Evolutionary conservation across 169 alveolate species (phyloP).

Genomic region (Plasmodium ovale): DNA sequence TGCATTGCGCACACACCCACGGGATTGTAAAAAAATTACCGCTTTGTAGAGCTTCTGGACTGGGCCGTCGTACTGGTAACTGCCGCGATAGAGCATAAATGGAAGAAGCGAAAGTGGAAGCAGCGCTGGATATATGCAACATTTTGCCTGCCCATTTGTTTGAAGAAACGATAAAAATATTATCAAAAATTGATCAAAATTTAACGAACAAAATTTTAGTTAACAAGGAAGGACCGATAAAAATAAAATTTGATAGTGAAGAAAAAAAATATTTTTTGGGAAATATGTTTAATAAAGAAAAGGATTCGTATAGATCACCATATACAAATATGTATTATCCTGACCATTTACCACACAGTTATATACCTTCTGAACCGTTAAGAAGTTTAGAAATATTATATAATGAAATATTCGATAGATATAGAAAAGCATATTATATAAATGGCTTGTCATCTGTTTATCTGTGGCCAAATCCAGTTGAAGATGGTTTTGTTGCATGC

Average conservation of each 20-base stretch:
- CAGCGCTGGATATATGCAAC: conserved; percentile 47
- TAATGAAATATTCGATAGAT: conserved; percentile 49
- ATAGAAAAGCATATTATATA: conserved; percentile 56
- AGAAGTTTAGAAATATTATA: conserved; percentile 50
- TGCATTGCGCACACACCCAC: no score
- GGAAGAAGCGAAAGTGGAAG: conserved; percentile 36
- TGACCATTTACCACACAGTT: conserved; percentile 27
- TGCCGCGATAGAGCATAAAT: no score
- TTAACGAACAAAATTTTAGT: conserved; percentile 62
- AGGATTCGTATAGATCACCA: conserved; percentile 70
- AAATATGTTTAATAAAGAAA: conserved; percentile 69
- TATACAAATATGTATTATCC: conserved; percentile 49
- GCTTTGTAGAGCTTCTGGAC: no score
- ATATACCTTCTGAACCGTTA: conserved; percentile 58
- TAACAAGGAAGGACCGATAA: conserved; percentile 59
- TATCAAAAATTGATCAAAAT: conserved; percentile 46
- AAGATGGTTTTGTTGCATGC: conserved; percentile 72
- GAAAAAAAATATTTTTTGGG: conserved; percentile 54
- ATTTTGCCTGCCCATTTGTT: conserved; percentile 40
- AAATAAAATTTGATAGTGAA: conserved; percentile 53
- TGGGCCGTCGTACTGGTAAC: no score
- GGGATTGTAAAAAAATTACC: no score
- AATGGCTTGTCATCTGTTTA: conserved; percentile 63
- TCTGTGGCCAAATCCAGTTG: conserved; percentile 61
- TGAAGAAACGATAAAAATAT: conserved; percentile 50